A percentile compares a stretch with the other conserved stretches of the same genome.
Conservation (phyloP, 2,329 filamentous ascomycete species). For the Aotearoamyces nothofagi region DNA sequence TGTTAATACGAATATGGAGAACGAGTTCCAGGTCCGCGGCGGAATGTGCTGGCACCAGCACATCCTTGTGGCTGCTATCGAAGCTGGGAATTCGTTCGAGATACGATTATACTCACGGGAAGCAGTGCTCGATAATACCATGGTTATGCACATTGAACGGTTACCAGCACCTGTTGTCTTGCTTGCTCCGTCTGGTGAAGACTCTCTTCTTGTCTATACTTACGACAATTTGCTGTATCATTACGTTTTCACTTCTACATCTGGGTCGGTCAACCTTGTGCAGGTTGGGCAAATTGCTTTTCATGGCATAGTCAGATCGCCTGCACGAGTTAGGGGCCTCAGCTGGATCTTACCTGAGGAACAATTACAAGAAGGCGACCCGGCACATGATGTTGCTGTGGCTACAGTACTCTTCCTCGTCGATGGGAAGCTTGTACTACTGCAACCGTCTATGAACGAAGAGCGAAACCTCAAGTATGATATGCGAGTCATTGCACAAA, state of each 20-base stretch:
- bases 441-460: conserved; percentile 74
- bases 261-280: conserved; percentile 58
- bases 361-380: conserved; percentile 80
- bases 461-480: conserved; percentile 87
- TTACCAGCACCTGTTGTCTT: conserved; percentile 80
- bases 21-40: conserved; percentile 81
- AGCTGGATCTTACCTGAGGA: conserved; percentile 93
- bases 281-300: conserved; percentile 98
- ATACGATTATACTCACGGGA: conserved; percentile 90
- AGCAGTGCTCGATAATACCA: conserved; percentile 55
- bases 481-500: conserved; percentile 92
- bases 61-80: conserved; percentile 84
- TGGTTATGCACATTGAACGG: conserved; percentile 60
- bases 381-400: conserved; percentile 85
- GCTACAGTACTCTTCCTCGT: conserved; percentile 94
- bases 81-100: conserved; percentile 68
- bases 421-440: conserved; percentile 84
- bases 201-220: conserved; percentile 91
- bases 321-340: conserved; percentile 78
- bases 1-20: conserved; percentile 63
- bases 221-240: conserved; percentile 94
- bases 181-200: conserved; percentile 76
- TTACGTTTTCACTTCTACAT: conserved; percentile 67
- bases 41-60: conserved; percentile 99
- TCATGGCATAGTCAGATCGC: conserved; percentile 88